phyloP scores from a whole-genome alignment of 192 early-diverging fungal genomes.

The Podila minutissima region DNA sequence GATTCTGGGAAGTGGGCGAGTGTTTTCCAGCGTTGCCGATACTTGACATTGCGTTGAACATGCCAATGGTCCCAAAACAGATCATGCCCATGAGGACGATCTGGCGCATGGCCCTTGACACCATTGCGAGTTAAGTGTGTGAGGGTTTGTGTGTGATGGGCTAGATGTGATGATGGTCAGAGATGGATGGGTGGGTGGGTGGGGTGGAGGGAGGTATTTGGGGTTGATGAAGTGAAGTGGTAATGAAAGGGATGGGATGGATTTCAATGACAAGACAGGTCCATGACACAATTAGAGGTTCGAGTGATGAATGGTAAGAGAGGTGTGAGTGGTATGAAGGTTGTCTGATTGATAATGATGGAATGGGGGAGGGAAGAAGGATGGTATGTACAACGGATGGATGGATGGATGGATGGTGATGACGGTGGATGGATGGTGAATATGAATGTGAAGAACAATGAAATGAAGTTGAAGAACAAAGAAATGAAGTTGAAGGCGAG shows the following conservation, averaged over 20 bases:
- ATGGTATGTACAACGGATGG: neutral
- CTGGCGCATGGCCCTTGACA: slow-evolving; percentile 50
- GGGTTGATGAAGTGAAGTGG: neutral
- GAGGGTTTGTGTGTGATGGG: neutral
- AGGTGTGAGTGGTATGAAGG: neutral
- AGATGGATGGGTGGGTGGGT: neutral
- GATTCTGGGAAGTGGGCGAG: slow-evolving; percentile 46
- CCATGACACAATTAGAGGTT: no score
- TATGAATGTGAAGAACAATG: neutral
- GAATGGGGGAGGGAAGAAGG: neutral
- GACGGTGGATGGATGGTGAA: neutral
- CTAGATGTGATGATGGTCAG: neutral
- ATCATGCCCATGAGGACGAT: slow-evolving; percentile 52
- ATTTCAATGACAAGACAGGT: no score
- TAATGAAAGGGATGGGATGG: no score
- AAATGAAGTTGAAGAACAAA: neutral
- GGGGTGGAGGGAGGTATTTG: neutral
- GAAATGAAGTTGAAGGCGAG: neutral
- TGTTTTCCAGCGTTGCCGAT: slow-evolving; percentile 49
- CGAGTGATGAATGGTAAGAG: neutral
- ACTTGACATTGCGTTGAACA: slow-evolving; percentile 51
- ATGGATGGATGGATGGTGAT: slow-evolving; percentile 3
- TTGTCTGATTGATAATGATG: neutral
- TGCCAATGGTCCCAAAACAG: slow-evolving; percentile 51
- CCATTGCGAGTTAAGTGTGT: slow-evolving; percentile 23